Evolutionary conservation across 1,284 basidiomycete genomes (phyloP), one percentile per base, ranked within the genome.

Genomic region (Microbotryum silenes-acaulis): DNA sequence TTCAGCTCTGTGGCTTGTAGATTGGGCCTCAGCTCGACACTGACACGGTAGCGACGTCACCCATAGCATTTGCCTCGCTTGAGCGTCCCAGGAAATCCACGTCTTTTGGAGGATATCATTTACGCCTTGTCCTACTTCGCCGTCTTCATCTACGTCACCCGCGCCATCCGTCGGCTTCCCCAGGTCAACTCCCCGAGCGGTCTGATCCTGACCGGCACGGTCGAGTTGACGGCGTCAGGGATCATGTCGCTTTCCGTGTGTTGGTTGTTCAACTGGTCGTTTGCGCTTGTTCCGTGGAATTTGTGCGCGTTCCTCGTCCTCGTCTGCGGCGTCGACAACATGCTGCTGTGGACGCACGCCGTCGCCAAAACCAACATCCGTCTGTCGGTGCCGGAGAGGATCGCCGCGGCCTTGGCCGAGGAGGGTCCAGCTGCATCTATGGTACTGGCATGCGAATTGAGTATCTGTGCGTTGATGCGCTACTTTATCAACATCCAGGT

Each of bases 301-400:
- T 78, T 96, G 46, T 80, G 97, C 58, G 92, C 93, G 0, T 89
- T 97, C 65, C 88, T 97, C 54, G 91, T 98, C 55, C 84, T 93
- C 20, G 93, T 97, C 68, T 89, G 97, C 21, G 94, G 94, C 10
- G 88, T 91, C 2, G 94, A 97, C 77, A 97, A 97, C 72, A 97
- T 97, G 74, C 97, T 97, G 72, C 88, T 87, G 70, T 54, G 58
- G 23, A 87, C 91, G 23, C 85, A 91, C 70, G 91, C 91, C 0
- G 89, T 98, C 46, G 85, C 88, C 25, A 87, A 84, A 68, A 96
- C 94, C 1, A 86, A 91, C 3, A 86, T 97, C 51, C 85, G 88
- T 1, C 80, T 96, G 42, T 85, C 92, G 1, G 92, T 97, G 14
- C 91, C 94, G 66, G 87, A 91, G 68, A 85, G 94, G 31, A 89